Base-by-base conservation (phyloP, 495 filamentous ascomycete species). In the Lophiostoma macrostomum region DNA sequence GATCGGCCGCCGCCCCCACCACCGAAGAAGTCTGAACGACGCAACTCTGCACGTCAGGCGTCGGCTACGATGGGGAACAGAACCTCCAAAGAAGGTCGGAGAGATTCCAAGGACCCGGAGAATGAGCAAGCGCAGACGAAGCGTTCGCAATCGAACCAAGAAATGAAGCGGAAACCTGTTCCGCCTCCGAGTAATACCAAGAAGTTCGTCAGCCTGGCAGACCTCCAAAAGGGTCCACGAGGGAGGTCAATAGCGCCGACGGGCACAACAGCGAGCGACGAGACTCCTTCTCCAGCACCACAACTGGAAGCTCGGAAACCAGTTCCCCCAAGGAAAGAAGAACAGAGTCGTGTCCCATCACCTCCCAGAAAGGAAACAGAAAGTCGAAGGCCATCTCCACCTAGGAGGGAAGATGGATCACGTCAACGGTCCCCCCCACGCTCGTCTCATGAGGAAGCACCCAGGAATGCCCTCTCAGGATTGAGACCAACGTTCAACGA, bases 1-100 rank as follows among this genome's bases (percentile, higher is more conserved):
- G 49, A 52, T 16, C 19, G 35, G 16, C 27, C 39, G 10, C 60
- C 60, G 12, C 60, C 60, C 14, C 54, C 59, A 11, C 60, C 60
- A 20, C 60, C 60, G 3, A 38, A 44, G 36, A 63, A 63, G 35
- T 63, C 60, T 1, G 31, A 50, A 18, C 50, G 49, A 3, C 34
- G 60, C 18, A 14, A 34, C 12, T 27, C n/a, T n/a, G n/a, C n/a
- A n/a, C n/a, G n/a, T n/a, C n/a, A n/a, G n/a, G n/a, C n/a, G n/a
- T n/a, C n/a, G n/a, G n/a, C 50, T 27, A 22, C 20, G 10, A 61
- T 56, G 57, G 57, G 51, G 29, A 43, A 42, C 29, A 48, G 28
- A 5, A 11, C 11, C 2, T 61, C 57, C 14, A 49, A 44, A 28
- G 35, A 58, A 28, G 10, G 29, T 18, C 30, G 27, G 14, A 40